Evolutionary conservation across 2,329 filamentous ascomycete genomes (phyloP), one percentile per base, ranked within the genome.

Genomic region (Fusarium foetens): DNA sequence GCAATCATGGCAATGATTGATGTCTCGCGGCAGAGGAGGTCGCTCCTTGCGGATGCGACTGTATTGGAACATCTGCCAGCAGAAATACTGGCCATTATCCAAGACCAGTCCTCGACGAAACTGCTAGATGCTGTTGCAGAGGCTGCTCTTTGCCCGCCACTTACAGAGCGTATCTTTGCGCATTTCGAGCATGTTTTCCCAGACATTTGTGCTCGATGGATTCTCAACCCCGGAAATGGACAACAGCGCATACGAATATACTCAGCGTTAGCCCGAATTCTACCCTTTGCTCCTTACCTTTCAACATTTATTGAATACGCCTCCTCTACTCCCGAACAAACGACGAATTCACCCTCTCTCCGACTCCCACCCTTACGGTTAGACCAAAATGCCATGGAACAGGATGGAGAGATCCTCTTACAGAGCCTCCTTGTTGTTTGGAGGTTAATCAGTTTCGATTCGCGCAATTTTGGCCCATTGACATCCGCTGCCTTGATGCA

Each of bases 131-230:
- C 89, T 75, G 85, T 97, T 77, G 88, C 93, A 75, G 84, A 87
- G 76, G 88, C 90, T 66, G 90, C 93, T 64, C 88, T 97, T 78
- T 86, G 90, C 76, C 86, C 93, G 75, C 84, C 86, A 82, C 87
- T 90, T 80, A 95, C 94, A 76, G 90, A 94, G 78, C 85, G 85
- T 63, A 84, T 97, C 78, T 94, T 96, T 78, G 85, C 88, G 72
- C 88, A 92, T 77, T 94, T 95, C 81, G 90, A 93, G 79, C 84
- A 87, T 69, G 83, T 95, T 43, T 93, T 96, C 77, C 89, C 94
- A 75, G 95, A 98, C 81, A 86, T 97, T 54, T 94, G 92, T 81
- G 92, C 94, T 69, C 87, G 92, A 84, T 97, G 94, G 94, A 85
- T 92, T 48, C 84, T 86, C 77, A 80, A 84, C 79, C 76, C 83